Conservation (phyloP, 2,329 filamentous ascomycete species). For the Grosmannia clavigera region DNA sequence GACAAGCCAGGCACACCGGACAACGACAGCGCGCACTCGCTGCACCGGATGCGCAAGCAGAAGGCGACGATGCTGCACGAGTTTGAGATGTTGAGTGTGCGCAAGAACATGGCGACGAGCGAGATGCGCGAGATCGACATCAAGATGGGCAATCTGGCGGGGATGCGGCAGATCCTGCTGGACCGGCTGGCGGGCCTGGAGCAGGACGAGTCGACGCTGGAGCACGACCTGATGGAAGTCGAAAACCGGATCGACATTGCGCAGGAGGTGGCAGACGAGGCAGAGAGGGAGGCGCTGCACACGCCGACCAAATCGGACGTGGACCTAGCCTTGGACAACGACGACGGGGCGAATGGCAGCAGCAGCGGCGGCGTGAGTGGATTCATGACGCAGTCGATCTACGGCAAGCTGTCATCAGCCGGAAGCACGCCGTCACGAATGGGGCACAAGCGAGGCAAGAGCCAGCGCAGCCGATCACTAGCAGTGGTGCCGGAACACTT, state of each 20-base stretch:
- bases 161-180: slow-evolving; percentile 84
- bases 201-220: slow-evolving; percentile 78
- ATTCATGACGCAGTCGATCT: slow-evolving; percentile 98
- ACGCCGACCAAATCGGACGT: slow-evolving; percentile 40
- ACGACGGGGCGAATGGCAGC: slow-evolving; percentile 17
- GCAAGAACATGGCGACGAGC: slow-evolving; percentile 95
- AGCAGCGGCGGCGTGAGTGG: slow-evolving; percentile 17
- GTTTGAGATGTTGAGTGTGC: slow-evolving; percentile 78
- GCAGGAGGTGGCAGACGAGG: slow-evolving; percentile 46
- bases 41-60: slow-evolving; percentile 68
- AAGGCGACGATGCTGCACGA: slow-evolving; percentile 69
- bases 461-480: slow-evolving; percentile 69
- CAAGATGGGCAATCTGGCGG: slow-evolving; percentile 86
- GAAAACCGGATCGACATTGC: slow-evolving; percentile 50
- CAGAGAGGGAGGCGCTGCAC: slow-evolving; percentile 40
- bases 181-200: slow-evolving; percentile 78
- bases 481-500: slow-evolving; percentile 93
- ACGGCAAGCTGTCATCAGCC: slow-evolving; percentile 67
- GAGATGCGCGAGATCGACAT: slow-evolving; percentile 95
- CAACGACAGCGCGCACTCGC: slow-evolving; percentile 44
- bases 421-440: slow-evolving; percentile 36
- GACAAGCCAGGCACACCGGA: slow-evolving; percentile 34
- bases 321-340: slow-evolving; percentile 37
- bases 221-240: slow-evolving; percentile 65
- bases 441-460: slow-evolving; percentile 27